Conservation (phyloP, 352 stramenopile genomes). For the Sclerospora graminicola region DNA sequence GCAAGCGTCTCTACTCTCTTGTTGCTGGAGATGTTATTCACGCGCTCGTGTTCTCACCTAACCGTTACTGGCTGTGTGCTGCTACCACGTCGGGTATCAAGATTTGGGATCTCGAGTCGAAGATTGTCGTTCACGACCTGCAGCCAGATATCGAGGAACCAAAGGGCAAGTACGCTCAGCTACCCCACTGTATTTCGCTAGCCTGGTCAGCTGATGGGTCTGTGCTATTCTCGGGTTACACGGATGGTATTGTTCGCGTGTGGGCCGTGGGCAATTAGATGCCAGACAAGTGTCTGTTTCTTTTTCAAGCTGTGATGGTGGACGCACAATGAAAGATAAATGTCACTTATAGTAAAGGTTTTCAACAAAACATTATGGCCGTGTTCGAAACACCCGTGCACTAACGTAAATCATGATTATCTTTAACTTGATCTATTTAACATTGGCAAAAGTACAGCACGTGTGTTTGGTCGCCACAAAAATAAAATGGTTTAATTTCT, state of each 20-base stretch:
- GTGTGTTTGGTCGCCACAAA: too few species aligned
- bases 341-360: neutral
- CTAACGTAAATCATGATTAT: too few species aligned
- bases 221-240: slow-evolving; percentile 99
- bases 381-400: too few species aligned
- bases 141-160: slow-evolving; percentile 86
- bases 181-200: slow-evolving; percentile 95
- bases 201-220: slow-evolving; percentile 97
- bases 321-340: neutral
- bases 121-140: slow-evolving; percentile 98
- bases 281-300: neutral
- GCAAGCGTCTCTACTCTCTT: slow-evolving; percentile 99
- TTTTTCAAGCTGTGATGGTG: neutral
- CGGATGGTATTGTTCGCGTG: slow-evolving; percentile 96
- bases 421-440: too few species aligned
- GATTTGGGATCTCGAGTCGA: slow-evolving; percentile 99
- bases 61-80: slow-evolving; percentile 99
- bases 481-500: too few species aligned
- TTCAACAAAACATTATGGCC: slow-evolving; percentile 26
- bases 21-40: slow-evolving; percentile 96
- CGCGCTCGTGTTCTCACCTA: slow-evolving; percentile 98
- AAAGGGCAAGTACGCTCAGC: slow-evolving; percentile 90
- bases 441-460: too few species aligned
- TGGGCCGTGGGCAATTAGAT: slow-evolving; percentile 87
- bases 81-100: slow-evolving; percentile 98